Evolutionary conservation across 768 basidiomycete genomes (phyloP), one percentile per base, ranked within the genome.

Genomic region (Tricholomella constricta): DNA sequence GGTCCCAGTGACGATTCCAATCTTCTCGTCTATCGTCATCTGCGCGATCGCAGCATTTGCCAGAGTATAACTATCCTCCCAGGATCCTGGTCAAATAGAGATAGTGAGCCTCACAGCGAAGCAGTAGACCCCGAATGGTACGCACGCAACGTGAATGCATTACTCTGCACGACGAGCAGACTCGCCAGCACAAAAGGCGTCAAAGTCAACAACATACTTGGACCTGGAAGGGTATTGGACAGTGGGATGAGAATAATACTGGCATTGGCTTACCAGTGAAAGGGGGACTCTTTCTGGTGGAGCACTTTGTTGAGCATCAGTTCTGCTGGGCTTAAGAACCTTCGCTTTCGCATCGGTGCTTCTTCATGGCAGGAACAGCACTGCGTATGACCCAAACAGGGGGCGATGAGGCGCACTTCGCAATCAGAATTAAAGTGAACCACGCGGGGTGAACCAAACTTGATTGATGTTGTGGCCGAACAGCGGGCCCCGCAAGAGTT

Each of bases 21-120:
- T 61, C 58, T 79, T 80, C 65, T 79, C 78, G 47, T 72, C 71
- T 11, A 75, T 31, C 9, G 76, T 79, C 72, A 79, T 72, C 41
- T 72, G 66, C 3, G 62, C 66, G 29, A 72, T 65, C 4, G 62
- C 67, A 6, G 59, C 62, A 41, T 69, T 72, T 4, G 77, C 75
- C 6, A 78, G 66, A 6, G 61, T 61, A 40, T 69, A 72, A 10
- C 78, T 68, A 20, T 77, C 77, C 32, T 72, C 71, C 78, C 78
- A 80, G 45, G 78, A 67, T 9, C 78, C 78, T 80, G 55, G 22
- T 26, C 14, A 26, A 29, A 6, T 9, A 15, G 15, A 42, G 12
- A 15, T 25, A 22, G 0, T 32, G 10, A 41, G n/a, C 20, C 26
- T 27, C n/a, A 32, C 31, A 45, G 22, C 6, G 3, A 29, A 31